Percentiles rank a stretch among this genome's conserved stretches.
phyloP scores from a whole-genome alignment of 352 stramenopile genomes.

The Elongisporangium prolatum region DNA sequence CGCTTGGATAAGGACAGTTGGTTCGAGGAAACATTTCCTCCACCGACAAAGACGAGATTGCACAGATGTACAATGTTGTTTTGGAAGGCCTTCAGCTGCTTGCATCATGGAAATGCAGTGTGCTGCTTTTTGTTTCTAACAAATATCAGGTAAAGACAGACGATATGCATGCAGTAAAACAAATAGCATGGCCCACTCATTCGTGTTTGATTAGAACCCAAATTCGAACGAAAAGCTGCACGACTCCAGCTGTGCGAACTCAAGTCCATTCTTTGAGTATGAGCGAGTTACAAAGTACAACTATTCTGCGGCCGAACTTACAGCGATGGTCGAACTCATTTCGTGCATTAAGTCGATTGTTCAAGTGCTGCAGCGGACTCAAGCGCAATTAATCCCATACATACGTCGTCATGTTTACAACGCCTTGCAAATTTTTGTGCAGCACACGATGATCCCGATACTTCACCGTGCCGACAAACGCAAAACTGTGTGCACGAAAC shows the following conservation, averaged over 20 bases:
- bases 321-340: slow-evolving; percentile 55
- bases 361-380: slow-evolving; percentile 26
- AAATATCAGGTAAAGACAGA: slow-evolving; percentile 43
- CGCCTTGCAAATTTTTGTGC: slow-evolving; percentile 63
- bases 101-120: slow-evolving; percentile 51
- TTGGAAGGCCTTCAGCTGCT: slow-evolving; percentile 31
- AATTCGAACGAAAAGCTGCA: slow-evolving; percentile 23
- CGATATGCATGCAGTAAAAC: too few species aligned
- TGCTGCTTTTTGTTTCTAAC: slow-evolving; percentile 44
- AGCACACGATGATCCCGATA: slow-evolving; percentile 69
- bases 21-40: neutral
- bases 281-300: slow-evolving; percentile 71
- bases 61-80: slow-evolving; percentile 19
- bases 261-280: slow-evolving; percentile 51
- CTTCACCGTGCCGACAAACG: slow-evolving; percentile 85
- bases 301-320: slow-evolving; percentile 54
- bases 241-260: slow-evolving; percentile 15
- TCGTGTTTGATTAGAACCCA: slow-evolving; percentile 21
- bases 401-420: slow-evolving; percentile 60
- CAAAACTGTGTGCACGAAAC: slow-evolving; percentile 53
- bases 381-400: slow-evolving; percentile 27
- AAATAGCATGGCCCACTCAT: too few species aligned
- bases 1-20: neutral
- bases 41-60: slow-evolving; percentile 15
- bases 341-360: slow-evolving; percentile 67